Evolutionary conservation across 208 protist genomes (phyloP).

Genomic region (Acanthamoeba royreba): DNA sequence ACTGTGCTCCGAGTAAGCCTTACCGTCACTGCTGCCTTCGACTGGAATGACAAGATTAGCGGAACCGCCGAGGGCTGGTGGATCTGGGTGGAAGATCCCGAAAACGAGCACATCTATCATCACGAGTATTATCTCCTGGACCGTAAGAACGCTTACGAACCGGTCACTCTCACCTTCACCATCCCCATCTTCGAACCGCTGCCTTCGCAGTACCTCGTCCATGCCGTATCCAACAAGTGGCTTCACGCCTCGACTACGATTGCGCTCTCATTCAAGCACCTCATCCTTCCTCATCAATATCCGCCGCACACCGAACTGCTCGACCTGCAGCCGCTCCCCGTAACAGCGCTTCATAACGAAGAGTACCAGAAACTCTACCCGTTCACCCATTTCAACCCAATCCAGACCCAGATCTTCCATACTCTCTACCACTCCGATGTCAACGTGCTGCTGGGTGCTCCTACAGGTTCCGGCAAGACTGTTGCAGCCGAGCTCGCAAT

Average conservation of each 20-base stretch:
- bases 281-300: constrained; percentile 93
- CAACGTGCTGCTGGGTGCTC: constrained; percentile 97
- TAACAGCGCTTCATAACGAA: constrained; percentile 87
- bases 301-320: constrained; percentile 94
- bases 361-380: constrained; percentile 85
- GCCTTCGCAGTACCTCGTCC: constrained; percentile 86
- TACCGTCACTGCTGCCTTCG: constrained; percentile 87
- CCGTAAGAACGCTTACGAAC: constrained; percentile 55
- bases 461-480: constrained; percentile 97
- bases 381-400: constrained; percentile 98
- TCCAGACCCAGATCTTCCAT: constrained; percentile 99
- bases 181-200: constrained; percentile 96
- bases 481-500: constrained; percentile 98
- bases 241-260: constrained; percentile 81
- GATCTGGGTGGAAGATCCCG: constrained; percentile 95
- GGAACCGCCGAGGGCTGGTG: constrained; percentile 92
- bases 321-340: constrained; percentile 91
- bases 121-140: constrained; percentile 77
- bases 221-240: constrained; percentile 57
- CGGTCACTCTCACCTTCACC: constrained; percentile 87
- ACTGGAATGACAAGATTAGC: constrained; percentile 92
- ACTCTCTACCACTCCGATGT: constrained; percentile 97
- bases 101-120: constrained; percentile 92
- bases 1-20: constrained; percentile 87
- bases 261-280: constrained; percentile 90